Conservation (phyloP, 768 basidiomycete genomes). For the Russula virescens region DNA sequence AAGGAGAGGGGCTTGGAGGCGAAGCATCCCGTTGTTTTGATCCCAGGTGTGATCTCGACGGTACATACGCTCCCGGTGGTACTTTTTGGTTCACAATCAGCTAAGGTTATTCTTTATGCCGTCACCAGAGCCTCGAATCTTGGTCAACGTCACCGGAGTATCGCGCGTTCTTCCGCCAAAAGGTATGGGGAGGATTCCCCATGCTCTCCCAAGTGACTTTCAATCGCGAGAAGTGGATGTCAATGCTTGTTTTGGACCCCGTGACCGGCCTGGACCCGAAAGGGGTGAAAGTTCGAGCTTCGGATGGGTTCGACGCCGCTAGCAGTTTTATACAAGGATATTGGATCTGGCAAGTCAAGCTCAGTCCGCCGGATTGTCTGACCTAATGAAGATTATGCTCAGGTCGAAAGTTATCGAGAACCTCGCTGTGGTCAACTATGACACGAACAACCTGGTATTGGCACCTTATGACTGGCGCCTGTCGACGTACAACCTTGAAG, state of each 20-base stretch:
- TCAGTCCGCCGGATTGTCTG: neutral
- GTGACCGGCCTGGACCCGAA: slow-evolving; percentile 87
- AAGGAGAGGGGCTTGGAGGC: slow-evolving; percentile 60
- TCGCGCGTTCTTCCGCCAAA: slow-evolving; percentile 87
- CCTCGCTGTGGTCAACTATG: slow-evolving; percentile 87
- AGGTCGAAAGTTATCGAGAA: slow-evolving; percentile 95
- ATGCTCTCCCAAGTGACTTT: slow-evolving; percentile 83
- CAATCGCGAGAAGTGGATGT: slow-evolving; percentile 85
- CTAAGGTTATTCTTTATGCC: neutral
- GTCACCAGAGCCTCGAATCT: slow-evolving; percentile 69
- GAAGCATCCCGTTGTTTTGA: slow-evolving; percentile 73
- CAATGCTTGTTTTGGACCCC: slow-evolving; percentile 86
- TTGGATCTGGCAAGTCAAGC: slow-evolving; percentile 72
- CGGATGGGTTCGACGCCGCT: slow-evolving; percentile 88
- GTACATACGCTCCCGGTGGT: slow-evolving; percentile 35
- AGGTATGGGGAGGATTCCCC: slow-evolving; percentile 70
- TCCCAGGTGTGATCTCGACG: slow-evolving; percentile 88
- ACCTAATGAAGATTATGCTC: neutral
- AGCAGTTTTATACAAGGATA: slow-evolving; percentile 85
- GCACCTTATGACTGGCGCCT: slow-evolving; percentile 91
- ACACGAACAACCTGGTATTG: slow-evolving; percentile 80
- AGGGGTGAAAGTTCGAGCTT: slow-evolving; percentile 81
- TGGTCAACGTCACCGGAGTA: slow-evolving; percentile 90
- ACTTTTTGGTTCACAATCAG: neutral
- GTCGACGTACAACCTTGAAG: slow-evolving; percentile 86